Conservation (phyloP, 768 basidiomycete species). For the Tricholoma flavovirens region DNA sequence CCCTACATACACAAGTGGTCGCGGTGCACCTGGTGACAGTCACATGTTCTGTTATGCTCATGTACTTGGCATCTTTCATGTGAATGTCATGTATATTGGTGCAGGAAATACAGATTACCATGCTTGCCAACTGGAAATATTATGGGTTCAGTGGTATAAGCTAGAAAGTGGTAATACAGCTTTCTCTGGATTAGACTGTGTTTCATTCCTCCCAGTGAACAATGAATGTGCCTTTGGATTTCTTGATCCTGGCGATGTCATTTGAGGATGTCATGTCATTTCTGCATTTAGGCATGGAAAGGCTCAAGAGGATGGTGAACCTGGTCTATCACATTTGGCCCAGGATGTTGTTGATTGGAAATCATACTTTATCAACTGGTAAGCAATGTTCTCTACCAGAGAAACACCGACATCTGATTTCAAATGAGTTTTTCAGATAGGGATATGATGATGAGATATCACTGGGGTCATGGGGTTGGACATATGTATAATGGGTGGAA, state of each 20-base stretch:
- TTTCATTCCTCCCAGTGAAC: background rate
- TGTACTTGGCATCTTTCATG: conserved; percentile 3
- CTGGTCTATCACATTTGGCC: background rate
- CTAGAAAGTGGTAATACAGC: background rate
- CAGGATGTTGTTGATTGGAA: background rate
- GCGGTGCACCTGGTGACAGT: background rate
- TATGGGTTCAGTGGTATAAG: conserved; percentile 2
- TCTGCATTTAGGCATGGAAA: conserved; percentile 3
- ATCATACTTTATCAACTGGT: background rate
- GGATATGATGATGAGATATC: background rate
- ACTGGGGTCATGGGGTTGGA: background rate
- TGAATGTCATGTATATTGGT: background rate
- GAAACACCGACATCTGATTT: background rate
- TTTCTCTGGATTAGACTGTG: background rate
- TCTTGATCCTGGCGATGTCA: conserved; percentile 13
- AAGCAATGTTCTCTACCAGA: background rate
- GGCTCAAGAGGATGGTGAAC: background rate
- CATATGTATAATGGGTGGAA: background rate
- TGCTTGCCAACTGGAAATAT: background rate
- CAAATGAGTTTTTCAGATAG: background rate
- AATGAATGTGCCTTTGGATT: conserved; percentile 11
- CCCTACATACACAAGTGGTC: background rate
- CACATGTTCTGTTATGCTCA: background rate
- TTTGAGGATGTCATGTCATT: conserved; percentile 13
- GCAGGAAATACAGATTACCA: background rate